A percentile compares a stretch with the other conserved stretches of the same genome.
Conservation (phyloP, 2,329 filamentous ascomycete species). For the Phaeomoniella chlamydospora region DNA sequence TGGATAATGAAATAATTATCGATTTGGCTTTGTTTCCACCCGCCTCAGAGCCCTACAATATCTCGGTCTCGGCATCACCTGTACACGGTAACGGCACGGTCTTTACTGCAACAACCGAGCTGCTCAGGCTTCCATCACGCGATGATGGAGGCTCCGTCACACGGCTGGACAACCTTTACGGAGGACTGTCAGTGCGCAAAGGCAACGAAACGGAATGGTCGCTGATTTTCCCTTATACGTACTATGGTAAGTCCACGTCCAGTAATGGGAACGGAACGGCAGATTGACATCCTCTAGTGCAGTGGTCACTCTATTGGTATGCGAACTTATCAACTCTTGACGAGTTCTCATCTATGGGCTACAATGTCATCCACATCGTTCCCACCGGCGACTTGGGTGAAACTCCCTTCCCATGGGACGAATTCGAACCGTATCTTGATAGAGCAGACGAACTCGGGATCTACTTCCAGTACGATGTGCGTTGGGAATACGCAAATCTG, state of each 20-base stretch:
- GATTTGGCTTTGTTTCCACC: conserved; percentile 16
- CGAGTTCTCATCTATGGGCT: conserved; percentile 26
- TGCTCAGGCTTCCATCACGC: conserved; percentile 27
- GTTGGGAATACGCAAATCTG: conserved; percentile 24
- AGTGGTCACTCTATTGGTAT: not conserved
- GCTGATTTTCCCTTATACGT: not conserved
- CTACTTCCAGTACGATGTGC: conserved; percentile 34
- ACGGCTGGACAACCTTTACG: conserved; percentile 32
- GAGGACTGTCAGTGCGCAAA: conserved; percentile 28
- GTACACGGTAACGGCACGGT: conserved; percentile 15
- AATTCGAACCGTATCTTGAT: conserved; percentile 27
- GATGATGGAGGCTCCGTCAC: conserved; percentile 28
- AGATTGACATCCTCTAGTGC: not conserved
- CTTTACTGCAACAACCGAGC: conserved; percentile 19
- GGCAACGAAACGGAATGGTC: not conserved
- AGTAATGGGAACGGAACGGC: not conserved
- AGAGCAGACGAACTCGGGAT: conserved; percentile 27
- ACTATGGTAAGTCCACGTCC: not conserved
- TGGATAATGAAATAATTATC: conserved; percentile 19
- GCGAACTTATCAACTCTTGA: conserved; percentile 5
- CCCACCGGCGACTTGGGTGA: conserved; percentile 20
- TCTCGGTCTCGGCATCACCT: conserved; percentile 19
- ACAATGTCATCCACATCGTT: conserved; percentile 32
- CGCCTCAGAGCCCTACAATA: conserved; percentile 19
- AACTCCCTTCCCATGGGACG: conserved; percentile 13